phyloP scores from a whole-genome alignment of 129 eudicot species.

The Deinandra increscens region DNA sequence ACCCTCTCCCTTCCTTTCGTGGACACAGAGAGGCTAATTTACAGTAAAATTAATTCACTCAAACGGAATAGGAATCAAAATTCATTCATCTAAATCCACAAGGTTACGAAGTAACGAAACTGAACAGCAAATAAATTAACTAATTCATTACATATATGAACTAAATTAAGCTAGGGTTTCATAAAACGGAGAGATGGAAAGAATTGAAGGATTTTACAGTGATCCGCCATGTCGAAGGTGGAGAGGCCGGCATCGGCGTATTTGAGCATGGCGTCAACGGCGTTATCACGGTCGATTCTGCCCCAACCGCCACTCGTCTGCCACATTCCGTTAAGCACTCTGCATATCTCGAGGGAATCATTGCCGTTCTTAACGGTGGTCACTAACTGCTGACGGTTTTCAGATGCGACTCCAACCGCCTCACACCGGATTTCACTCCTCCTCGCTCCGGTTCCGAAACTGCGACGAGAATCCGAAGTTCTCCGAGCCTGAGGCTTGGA shows the following conservation, averaged over 20 bases:
- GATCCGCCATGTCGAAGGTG: conserved; percentile 98
- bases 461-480: neutral
- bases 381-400: conserved; percentile 39
- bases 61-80: neutral
- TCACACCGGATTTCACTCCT: conserved; percentile 43
- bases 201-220: conserved; percentile 40
- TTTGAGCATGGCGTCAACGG: conserved; percentile 87
- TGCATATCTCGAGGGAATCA: conserved; percentile 82
- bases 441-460: conserved; percentile 21
- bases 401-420: conserved; percentile 38
- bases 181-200: neutral
- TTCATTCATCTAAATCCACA: neutral
- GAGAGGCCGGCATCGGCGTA: conserved; percentile 85
- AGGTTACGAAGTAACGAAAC: conserved; percentile 10
- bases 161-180: conserved; percentile 12
- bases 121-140: neutral
- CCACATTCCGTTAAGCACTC: conserved; percentile 98
- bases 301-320: conserved; percentile 99
- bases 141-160: neutral
- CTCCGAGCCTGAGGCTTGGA: conserved; percentile 25
- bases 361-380: conserved; percentile 63
- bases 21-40: neutral
- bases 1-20: neutral
- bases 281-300: conserved; percentile 74
- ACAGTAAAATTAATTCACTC: neutral